These are phyloP conservation scores for Cyclotella choctawhatcheeana DNA, from an alignment of 108 stramenopile species.

Conservation along the genomic window DNA sequence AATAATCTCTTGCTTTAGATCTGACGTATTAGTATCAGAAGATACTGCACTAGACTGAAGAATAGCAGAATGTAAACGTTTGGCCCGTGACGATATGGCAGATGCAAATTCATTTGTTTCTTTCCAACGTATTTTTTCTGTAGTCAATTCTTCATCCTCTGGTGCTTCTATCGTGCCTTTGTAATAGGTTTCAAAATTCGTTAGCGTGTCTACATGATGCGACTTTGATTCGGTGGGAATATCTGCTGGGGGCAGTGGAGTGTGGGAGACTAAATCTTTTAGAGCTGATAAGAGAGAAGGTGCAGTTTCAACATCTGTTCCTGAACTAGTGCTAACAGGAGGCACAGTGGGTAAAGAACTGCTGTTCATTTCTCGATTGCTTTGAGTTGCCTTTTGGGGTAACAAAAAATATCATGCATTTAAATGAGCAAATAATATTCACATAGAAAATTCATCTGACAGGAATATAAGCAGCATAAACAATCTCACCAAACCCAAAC, in stretches of 20 bases:
- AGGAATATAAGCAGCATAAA: not conserved
- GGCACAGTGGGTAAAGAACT: not conserved
- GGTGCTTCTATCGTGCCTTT: conserved; percentile 26
- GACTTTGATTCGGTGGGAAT: not conserved
- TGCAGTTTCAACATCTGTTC: conserved; percentile 45
- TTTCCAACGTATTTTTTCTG: conserved; percentile 28
- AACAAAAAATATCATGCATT: no score
- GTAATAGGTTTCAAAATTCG: conserved; percentile 44
- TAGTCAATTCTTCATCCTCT: conserved; percentile 32
- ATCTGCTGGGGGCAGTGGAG: not conserved
- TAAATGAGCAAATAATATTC: no score
- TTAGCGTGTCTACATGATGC: not conserved
- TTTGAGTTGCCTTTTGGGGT: conserved; percentile 5
- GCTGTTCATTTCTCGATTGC: not conserved
- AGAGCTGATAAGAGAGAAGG: conserved; percentile 37
- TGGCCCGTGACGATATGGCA: conserved; percentile 51
- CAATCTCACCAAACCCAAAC: conserved; percentile 29
- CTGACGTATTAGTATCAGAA: not conserved
- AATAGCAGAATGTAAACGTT: conserved; percentile 55
- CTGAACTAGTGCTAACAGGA: conserved; percentile 39
- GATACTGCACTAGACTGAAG: conserved; percentile 13
- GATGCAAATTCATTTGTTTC: conserved; percentile 53
- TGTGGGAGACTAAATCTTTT: conserved; percentile 14
- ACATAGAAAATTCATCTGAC: no score
- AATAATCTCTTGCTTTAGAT: conserved; percentile 56